Evolutionary conservation across 306 rosid species (phyloP).

Genomic region (cucumber (Cucumis sativus)): DNA sequence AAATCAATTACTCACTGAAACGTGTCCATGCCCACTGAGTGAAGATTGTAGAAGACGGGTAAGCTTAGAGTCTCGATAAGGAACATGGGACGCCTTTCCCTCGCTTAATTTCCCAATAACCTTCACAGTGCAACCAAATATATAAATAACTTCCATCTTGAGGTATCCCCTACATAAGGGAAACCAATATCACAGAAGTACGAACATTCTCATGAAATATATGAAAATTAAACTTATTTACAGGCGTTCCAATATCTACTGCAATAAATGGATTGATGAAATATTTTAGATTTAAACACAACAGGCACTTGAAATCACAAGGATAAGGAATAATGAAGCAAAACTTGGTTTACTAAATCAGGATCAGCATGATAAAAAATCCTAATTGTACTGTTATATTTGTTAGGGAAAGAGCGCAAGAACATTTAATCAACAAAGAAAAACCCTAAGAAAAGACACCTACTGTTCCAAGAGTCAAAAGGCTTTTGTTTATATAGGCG

Average conservation of each 20-base stretch:
- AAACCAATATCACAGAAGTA: slow-evolving; percentile 3
- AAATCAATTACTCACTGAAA: slow-evolving; percentile 64
- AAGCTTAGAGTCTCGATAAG: slow-evolving; percentile 97
- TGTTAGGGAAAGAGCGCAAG: not conserved
- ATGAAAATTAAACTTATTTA: not conserved
- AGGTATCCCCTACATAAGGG: slow-evolving; percentile 4
- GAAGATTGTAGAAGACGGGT: slow-evolving; percentile 97
- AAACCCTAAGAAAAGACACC: slow-evolving; percentile 17
- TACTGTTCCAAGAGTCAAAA: slow-evolving; percentile 98
- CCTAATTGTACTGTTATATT: not conserved
- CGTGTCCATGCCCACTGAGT: slow-evolving; percentile 90
- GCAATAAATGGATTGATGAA: not conserved
- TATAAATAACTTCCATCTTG: slow-evolving; percentile 5
- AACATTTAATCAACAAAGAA: not conserved
- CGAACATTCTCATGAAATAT: not conserved
- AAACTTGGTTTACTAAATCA: not conserved
- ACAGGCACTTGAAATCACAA: not conserved
- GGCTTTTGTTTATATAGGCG: slow-evolving; percentile 96
- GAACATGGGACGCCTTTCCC: slow-evolving; percentile 99
- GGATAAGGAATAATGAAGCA: not conserved
- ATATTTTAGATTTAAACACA: not conserved
- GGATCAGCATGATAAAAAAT: not conserved
- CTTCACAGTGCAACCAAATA: slow-evolving; percentile 50
- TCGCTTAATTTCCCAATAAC: slow-evolving; percentile 96
- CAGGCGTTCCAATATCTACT: not conserved